phyloP scores from a whole-genome alignment of 2,329 filamentous ascomycete species.

The Aurifilum marmelostoma region DNA sequence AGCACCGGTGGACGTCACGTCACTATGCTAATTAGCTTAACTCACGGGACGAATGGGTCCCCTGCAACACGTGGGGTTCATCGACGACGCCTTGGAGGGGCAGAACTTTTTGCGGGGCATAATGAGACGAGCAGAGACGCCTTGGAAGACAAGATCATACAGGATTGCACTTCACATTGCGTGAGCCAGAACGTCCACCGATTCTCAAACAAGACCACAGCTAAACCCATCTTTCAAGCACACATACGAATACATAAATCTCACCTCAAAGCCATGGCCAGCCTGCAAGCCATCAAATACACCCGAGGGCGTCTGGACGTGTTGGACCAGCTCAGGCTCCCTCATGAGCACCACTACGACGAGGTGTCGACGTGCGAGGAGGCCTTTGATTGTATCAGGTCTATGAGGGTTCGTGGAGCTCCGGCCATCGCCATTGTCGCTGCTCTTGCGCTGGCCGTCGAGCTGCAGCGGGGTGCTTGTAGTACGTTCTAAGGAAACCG shows the following conservation, averaged over 20 bases:
- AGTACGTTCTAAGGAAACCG: constrained; percentile 36
- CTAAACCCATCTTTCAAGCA: not conserved
- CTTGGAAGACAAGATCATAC: not conserved
- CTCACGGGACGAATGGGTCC: not conserved
- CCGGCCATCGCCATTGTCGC: constrained; percentile 99
- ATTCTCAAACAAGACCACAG: not conserved
- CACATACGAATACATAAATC: not conserved
- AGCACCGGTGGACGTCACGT: no score
- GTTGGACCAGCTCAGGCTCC: constrained; percentile 80
- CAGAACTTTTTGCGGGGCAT: constrained; percentile 6
- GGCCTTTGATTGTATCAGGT: constrained; percentile 80
- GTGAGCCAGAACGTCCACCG: not conserved
- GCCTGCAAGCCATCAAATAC: constrained; percentile 79
- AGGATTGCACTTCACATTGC: not conserved
- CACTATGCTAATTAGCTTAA: not conserved
- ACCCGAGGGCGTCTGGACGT: constrained; percentile 72
- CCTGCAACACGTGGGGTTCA: constrained; percentile 1
- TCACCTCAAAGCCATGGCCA: constrained; percentile 47
- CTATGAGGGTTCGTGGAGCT: constrained; percentile 80
- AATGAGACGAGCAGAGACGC: not conserved
- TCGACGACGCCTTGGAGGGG: constrained; percentile 2
- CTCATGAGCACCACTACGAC: constrained; percentile 80
- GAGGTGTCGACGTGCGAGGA: constrained; percentile 70
- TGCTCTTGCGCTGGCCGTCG: constrained; percentile 82
- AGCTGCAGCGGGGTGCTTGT: constrained; percentile 64